phyloP scores from a whole-genome alignment of 257 asterid species.

The Galeopsis tetrahit region DNA sequence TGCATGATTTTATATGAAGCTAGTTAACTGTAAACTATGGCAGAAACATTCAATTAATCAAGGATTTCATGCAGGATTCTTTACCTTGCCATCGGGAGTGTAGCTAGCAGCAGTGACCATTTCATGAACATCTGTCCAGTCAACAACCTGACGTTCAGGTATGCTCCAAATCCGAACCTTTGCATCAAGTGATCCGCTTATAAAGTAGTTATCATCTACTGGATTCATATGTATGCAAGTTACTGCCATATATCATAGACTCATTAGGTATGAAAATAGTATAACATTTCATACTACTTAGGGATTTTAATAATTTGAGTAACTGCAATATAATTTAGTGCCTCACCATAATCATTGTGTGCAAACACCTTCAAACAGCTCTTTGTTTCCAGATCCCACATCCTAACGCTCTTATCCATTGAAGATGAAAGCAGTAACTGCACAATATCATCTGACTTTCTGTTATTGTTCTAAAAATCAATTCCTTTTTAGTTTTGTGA shows the following conservation, averaged over 20 bases:
- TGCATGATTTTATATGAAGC: not conserved
- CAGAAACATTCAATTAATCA: conserved; percentile 12
- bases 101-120: conserved; percentile 79
- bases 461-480: conserved; percentile 18
- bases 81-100: conserved; percentile 78
- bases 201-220: conserved; percentile 62
- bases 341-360: conserved; percentile 89
- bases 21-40: conserved; percentile 14
- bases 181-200: conserved; percentile 83
- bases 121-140: conserved; percentile 69
- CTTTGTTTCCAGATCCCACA: conserved; percentile 75
- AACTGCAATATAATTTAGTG: conserved; percentile 34
- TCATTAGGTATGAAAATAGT: conserved; percentile 39
- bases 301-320: conserved; percentile 30
- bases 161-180: conserved; percentile 79
- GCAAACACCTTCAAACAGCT: conserved; percentile 81
- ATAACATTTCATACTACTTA: conserved; percentile 35
- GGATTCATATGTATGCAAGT: conserved; percentile 90
- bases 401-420: conserved; percentile 85
- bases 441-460: conserved; percentile 33
- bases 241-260: conserved; percentile 55
- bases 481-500: not conserved
- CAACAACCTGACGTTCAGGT: conserved; percentile 66
- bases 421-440: conserved; percentile 89
- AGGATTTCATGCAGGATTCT: conserved; percentile 19